Evolutionary conservation across 352 stramenopile species (phyloP), one percentile per base, ranked within the genome.

Genomic region (Saprolegnia parasitica): DNA sequence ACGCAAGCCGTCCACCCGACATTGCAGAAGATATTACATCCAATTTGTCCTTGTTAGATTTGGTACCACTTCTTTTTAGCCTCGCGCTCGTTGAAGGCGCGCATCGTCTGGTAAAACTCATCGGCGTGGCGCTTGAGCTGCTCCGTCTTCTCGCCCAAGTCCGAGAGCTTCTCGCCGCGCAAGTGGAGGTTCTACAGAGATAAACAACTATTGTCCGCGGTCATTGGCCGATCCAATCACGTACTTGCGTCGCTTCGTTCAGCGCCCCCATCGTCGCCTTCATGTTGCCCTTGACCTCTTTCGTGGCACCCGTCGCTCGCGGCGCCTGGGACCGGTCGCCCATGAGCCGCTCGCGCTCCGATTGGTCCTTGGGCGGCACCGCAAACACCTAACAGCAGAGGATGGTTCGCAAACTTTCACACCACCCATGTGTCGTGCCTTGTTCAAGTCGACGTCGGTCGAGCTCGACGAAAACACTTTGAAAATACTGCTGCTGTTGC

Each of bases 41-140:
- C n/a, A 55, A 6, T 29, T 55, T 55, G 47, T 29, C 24, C 21
- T 18, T 52, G 21, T 60, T 72, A 91, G n/a, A 90, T 87, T 65
- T 93, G 81, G 76, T 90, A 93, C 81, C 85, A 93, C 63, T 92
- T 94, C 62, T 94, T 92, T 70, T 84, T 90, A 18, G 81, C 77
- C 54, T 91, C 89, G 66, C 90, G 89, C 55, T 90, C 78, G 76
- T 94, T 92, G 64, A 90, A 94, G 18, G 81, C 84, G 72, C 87
- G 88, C 83, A 92, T 94, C 3, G 82, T 90, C 56, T 87, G 78
- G 71, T 91, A 91, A 72, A 94, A 94, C 57, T 92, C 83, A 42
- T 90, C 80, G 2, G 86, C 86, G 21, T 80, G 87, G 71, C 90
- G 81, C 66, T 91, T 90, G 79, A 93, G 90, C 64, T 87, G 78